A percentile compares a stretch with the other conserved stretches of the same genome.
Conservation (phyloP, 179 eudicot species). For the Sideroxylon spinosum region DNA sequence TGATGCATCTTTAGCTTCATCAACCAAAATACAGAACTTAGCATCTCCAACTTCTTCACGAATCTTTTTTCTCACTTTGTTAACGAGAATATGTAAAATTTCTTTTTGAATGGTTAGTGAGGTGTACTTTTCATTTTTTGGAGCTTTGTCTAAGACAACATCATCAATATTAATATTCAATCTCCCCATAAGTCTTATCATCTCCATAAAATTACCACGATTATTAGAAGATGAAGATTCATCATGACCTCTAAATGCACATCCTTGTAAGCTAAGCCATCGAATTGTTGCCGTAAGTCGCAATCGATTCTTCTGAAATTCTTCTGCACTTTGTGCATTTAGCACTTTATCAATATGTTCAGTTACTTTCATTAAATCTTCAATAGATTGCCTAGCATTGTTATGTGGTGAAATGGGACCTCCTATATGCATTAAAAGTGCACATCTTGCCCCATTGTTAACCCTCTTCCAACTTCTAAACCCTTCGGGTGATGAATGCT, state of each 20-base stretch:
- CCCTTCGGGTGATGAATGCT: too few species aligned
- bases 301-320: background rate
- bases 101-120: background rate
- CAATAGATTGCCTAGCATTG: background rate
- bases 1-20: background rate
- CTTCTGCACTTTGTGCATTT: too few species aligned
- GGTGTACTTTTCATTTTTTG: background rate
- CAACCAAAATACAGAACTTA: background rate
- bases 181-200: background rate
- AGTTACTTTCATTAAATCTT: background rate
- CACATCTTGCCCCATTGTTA: background rate
- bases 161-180: background rate
- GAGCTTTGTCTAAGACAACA: background rate
- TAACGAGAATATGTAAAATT: background rate
- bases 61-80: background rate
- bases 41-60: background rate
- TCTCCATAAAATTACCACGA: background rate
- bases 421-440: too few species aligned
- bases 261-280: background rate
- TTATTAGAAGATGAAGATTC: background rate
- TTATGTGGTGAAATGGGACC: background rate
- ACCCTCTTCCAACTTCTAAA: background rate
- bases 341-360: too few species aligned
- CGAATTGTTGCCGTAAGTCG: background rate
- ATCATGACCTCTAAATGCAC: background rate